phyloP scores from a whole-genome alignment of 148 eudicot genomes.

The Dysphania ambrosioides region DNA sequence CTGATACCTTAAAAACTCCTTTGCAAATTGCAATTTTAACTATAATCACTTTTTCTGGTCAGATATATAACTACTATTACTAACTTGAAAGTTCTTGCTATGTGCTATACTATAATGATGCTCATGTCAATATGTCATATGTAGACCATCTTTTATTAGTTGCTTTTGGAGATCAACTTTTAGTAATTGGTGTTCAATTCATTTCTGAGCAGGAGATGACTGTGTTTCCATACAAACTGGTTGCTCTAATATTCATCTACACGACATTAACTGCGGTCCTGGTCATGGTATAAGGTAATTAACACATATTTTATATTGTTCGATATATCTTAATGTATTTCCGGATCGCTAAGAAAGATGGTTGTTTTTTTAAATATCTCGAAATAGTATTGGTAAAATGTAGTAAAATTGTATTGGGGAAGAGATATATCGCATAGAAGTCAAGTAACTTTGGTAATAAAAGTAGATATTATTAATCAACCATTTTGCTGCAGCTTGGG shows the following conservation, averaged over 20 bases:
- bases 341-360: too few species aligned
- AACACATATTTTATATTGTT: background rate
- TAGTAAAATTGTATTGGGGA: too few species aligned
- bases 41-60: background rate
- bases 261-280: conserved; percentile 78
- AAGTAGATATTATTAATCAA: too few species aligned
- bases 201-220: conserved; percentile 65
- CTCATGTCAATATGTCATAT: background rate
- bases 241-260: conserved; percentile 70
- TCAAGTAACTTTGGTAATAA: too few species aligned
- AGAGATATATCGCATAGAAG: too few species aligned
- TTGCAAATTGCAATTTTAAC: conserved; percentile 11
- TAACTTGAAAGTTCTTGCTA: background rate
- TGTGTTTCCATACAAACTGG: conserved; percentile 94
- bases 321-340: too few species aligned
- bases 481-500: conserved; percentile 49
- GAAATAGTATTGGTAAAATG: too few species aligned
- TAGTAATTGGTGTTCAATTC: background rate
- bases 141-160: conserved; percentile 5
- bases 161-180: background rate
- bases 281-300: conserved; percentile 94
- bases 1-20: background rate
- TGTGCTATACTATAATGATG: background rate
- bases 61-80: background rate
- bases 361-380: too few species aligned